Percentiles rank a stretch among this genome's conserved stretches.
These are phyloP conservation scores for Perkinsus olseni DNA, from an alignment of 169 alveolate genomes.

Conservation along the genomic window DNA sequence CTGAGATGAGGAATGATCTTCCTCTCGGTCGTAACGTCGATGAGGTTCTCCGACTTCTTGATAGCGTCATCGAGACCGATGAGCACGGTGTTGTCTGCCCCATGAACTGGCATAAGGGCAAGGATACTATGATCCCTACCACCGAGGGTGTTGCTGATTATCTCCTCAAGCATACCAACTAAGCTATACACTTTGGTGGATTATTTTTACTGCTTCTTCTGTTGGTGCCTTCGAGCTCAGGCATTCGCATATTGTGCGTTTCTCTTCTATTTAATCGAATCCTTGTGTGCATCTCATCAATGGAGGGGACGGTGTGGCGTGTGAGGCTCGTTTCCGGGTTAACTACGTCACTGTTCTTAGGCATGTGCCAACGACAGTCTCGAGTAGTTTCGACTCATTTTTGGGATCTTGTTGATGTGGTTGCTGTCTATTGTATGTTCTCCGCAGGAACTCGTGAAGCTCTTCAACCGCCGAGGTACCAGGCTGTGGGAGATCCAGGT, in stretches of 20 bases:
- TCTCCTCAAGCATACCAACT: conserved; percentile 20
- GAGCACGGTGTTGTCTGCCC: conserved; percentile 98
- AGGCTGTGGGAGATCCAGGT: no score
- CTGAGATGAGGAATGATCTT: conserved; percentile 84
- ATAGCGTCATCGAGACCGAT: conserved; percentile 91
- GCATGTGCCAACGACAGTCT: no score
- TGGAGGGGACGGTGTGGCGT: no score
- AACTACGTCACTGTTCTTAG: no score
- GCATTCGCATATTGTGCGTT: background rate
- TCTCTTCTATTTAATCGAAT: background rate
- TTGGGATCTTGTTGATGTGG: no score
- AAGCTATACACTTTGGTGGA: background rate
- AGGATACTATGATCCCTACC: conserved; percentile 87
- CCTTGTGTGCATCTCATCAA: no score
- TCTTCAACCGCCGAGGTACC: no score
- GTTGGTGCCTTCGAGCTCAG: background rate
- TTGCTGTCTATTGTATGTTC: no score
- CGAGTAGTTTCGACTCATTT: no score
- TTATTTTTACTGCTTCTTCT: background rate
- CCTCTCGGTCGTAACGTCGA: conserved; percentile 97
- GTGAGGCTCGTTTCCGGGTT: no score
- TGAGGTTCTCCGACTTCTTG: conserved; percentile 88
- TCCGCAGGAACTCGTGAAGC: no score
- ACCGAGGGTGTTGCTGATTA: conserved; percentile 75
- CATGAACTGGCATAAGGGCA: conserved; percentile 95